Evolutionary conservation across 139 green algal species (phyloP), one percentile per base, ranked within the genome.

Genomic region (Choricystis sp.): DNA sequence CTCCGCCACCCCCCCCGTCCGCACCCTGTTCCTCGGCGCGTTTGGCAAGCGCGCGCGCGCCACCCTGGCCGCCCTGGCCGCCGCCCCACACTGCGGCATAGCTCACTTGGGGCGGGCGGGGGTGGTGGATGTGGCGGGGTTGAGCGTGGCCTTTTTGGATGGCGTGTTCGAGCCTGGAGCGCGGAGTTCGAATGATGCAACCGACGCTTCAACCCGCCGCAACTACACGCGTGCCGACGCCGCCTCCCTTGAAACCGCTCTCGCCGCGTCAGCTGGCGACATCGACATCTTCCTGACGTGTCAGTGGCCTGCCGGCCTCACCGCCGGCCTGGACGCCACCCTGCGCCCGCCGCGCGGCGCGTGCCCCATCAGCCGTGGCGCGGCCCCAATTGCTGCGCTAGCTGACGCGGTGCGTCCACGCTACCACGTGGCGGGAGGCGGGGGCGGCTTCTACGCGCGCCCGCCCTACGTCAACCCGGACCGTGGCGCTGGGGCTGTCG

Each of bases 231-330:
- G 68, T 49, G 64, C 69, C 27, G 87, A 93, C 66, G 72, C 93
- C 40, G 66, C 69, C 20, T 21, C 21, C 2, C 49, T 94, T 20
- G 81, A 84, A 55, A 29, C 74, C 16, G 60, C 66, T 21, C 49
- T 89, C 52, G 59, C 68, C 14, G 29, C 69, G 5, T 60, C 75
- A 19, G 69, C 78, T 26, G 86, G 83, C 0, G 88, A 96, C 30
- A 73, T 96, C 22, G 88, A 96, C 65, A 29, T 96, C 27, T 72
- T 94, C 40, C 75, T 96, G 9, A 93, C 85, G 0, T 85, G 79
- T 61, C 81, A 94, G 62, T 96, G 88, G 88, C 88, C 88, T 3
- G 61, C 58, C 21, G 81, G 69, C 2, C 48, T 90, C 4, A 69
- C 69, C 0, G 66, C 63, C 2, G 73, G 72, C 1, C 14, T 84